phyloP scores from a whole-genome alignment of 1,284 basidiomycete genomes.

The Ceratobasidium theobromae region DNA sequence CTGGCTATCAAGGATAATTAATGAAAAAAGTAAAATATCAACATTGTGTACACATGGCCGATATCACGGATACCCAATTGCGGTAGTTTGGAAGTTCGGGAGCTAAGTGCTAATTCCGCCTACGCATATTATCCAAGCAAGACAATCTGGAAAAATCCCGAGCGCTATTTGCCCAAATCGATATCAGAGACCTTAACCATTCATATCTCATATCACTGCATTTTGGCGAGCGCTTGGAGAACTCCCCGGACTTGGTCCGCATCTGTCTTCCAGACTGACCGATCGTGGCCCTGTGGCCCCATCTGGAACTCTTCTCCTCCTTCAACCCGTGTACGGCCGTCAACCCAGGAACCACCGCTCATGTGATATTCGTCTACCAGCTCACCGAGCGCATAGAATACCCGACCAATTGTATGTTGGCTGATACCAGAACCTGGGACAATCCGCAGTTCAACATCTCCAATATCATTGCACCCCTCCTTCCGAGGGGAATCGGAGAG shows the following conservation, averaged over 20 bases:
- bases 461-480: background rate
- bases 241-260: conserved; percentile 56
- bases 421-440: conserved; percentile 76
- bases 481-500: background rate
- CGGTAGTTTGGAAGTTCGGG: background rate
- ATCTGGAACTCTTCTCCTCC: conserved; percentile 65
- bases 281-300: conserved; percentile 60
- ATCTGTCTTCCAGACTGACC: conserved; percentile 66
- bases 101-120: conserved; percentile 26
- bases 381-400: conserved; percentile 57
- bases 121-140: background rate
- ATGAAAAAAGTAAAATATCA: background rate
- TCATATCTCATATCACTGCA: conserved; percentile 45
- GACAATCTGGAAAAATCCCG: background rate
- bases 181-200: background rate
- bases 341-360: conserved; percentile 54
- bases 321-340: conserved; percentile 52
- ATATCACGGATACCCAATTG: background rate
- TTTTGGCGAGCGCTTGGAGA: conserved; percentile 1
- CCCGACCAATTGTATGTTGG: conserved; percentile 49
- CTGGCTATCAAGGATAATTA: conserved; percentile 4
- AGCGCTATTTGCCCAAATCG: background rate
- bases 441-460: conserved; percentile 43
- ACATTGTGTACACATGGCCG: background rate
- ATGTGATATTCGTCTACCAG: conserved; percentile 60